Conservation (phyloP, 2,329 filamentous ascomycete genomes). For the Diplodia intermedia region DNA sequence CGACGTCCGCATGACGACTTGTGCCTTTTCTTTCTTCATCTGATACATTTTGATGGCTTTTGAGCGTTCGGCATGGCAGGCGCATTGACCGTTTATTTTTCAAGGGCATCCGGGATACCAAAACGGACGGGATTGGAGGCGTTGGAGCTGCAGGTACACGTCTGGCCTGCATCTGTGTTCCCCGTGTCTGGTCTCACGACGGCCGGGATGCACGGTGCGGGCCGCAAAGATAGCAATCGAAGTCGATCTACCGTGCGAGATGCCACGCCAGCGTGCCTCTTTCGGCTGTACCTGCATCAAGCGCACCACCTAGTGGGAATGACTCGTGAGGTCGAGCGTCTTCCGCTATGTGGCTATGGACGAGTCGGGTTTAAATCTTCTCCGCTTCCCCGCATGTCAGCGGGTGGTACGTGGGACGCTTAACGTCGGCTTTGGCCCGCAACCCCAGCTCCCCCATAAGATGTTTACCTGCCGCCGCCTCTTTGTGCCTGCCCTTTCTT, state of each 20-base stretch:
- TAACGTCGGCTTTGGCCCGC: conserved; percentile 31
- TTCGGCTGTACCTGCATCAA: conserved; percentile 18
- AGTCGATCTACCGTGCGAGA: conserved; percentile 11
- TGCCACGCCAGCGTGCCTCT: neutral
- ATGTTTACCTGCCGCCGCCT: conserved; percentile 4
- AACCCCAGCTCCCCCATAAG: conserved; percentile 18
- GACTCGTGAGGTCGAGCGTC: conserved; percentile 22
- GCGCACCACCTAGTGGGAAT: neutral
- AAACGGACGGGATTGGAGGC: conserved; percentile 10
- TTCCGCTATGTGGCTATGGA: conserved; percentile 3
- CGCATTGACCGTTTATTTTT: conserved; percentile 16
- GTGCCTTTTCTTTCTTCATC: neutral
- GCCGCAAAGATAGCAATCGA: conserved; percentile 19
- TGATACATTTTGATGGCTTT: conserved; percentile 2
- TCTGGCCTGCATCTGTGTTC: neutral
- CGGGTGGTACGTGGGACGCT: conserved; percentile 14
- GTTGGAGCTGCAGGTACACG: conserved; percentile 13
- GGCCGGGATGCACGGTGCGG: neutral
- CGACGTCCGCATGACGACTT: conserved; percentile 15
- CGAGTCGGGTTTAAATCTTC: conserved; percentile 15
- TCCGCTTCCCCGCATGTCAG: conserved; percentile 28
- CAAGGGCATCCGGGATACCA: conserved; percentile 24
- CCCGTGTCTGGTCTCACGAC: no score
- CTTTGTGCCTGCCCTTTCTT: conserved; percentile 3
- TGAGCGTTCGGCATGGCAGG: conserved; percentile 26